phyloP scores from a whole-genome alignment of 169 alveolate genomes.

The Plasmodium vinckei region DNA sequence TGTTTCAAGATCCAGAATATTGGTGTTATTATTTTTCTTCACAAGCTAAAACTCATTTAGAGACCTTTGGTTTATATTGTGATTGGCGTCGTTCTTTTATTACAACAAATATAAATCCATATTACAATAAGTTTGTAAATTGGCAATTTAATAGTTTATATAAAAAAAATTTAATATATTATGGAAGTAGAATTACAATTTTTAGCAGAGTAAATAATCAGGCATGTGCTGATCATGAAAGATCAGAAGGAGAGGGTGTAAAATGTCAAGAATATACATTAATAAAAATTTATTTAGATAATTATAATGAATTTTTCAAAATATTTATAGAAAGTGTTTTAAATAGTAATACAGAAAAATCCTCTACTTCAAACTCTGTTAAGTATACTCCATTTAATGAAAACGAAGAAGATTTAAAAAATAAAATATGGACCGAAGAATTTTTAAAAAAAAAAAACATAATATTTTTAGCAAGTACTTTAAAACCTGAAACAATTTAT shows the following conservation, averaged over 20 bases:
- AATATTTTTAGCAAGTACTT: slow-evolving; percentile 96
- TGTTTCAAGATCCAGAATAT: slow-evolving; percentile 95
- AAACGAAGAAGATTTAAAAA: slow-evolving; percentile 14
- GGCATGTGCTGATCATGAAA: slow-evolving; percentile 99
- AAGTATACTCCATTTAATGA: background rate
- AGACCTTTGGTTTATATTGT: slow-evolving; percentile 84
- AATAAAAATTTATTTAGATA: slow-evolving; percentile 92
- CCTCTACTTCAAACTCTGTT: background rate
- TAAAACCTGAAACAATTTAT: slow-evolving; percentile 99
- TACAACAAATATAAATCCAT: slow-evolving; percentile 98
- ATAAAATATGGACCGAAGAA: slow-evolving; percentile 11
- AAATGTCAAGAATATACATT: slow-evolving; percentile 98
- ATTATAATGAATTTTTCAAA: slow-evolving; percentile 75
- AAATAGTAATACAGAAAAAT: background rate
- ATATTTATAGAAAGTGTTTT: slow-evolving; percentile 5
- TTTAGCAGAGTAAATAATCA: slow-evolving; percentile 94
- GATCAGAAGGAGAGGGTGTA: slow-evolving; percentile 89
- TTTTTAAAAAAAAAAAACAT: slow-evolving; percentile 24
- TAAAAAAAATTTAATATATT: slow-evolving; percentile 80
- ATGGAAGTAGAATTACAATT: slow-evolving; percentile 94
- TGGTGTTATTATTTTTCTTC: slow-evolving; percentile 99
- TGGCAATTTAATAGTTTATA: slow-evolving; percentile 98
- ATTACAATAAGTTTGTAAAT: slow-evolving; percentile 94
- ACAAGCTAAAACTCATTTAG: slow-evolving; percentile 93
- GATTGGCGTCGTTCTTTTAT: slow-evolving; percentile 99